These are phyloP conservation scores for Hippophae gyantsensis DNA, from an alignment of 306 rosid species.

Conservation along the genomic window DNA sequence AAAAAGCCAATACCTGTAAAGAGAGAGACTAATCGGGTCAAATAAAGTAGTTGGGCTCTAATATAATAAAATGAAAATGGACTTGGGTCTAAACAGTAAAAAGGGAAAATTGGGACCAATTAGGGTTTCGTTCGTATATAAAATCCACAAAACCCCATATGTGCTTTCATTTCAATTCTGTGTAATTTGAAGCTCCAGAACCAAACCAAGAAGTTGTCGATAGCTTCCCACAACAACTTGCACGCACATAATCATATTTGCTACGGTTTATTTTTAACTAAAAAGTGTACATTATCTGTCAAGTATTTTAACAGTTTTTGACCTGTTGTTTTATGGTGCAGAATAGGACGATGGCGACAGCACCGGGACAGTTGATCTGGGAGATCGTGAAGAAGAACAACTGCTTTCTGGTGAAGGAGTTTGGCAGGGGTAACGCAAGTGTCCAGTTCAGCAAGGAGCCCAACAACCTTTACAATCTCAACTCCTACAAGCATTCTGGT, in stretches of 20 bases:
- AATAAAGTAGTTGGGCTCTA: no score
- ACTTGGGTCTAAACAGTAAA: no score
- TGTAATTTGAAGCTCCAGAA: no score
- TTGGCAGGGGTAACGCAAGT: conserved; percentile 65
- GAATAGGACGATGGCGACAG: conserved; percentile 52
- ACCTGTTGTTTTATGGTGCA: conserved; percentile 6
- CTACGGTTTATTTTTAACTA: neutral
- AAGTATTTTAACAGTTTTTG: neutral
- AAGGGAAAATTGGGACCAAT: no score
- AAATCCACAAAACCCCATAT: no score
- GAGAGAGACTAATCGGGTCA: no score
- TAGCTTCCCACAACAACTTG: no score
- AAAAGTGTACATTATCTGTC: neutral
- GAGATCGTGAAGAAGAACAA: conserved; percentile 93
- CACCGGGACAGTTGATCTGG: conserved; percentile 90
- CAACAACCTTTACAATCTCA: conserved; percentile 78
- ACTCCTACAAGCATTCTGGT: conserved; percentile 81
- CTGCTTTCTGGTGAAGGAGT: conserved; percentile 73
- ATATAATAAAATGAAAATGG: no score
- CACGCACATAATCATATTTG: neutral
- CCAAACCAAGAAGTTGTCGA: no score
- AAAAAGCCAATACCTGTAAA: no score
- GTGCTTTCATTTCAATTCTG: no score
- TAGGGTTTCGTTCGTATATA: no score
- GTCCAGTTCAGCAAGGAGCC: conserved; percentile 76